phyloP scores from a whole-genome alignment of 2,329 filamentous ascomycete species.

The Stylonectria norvegica region DNA sequence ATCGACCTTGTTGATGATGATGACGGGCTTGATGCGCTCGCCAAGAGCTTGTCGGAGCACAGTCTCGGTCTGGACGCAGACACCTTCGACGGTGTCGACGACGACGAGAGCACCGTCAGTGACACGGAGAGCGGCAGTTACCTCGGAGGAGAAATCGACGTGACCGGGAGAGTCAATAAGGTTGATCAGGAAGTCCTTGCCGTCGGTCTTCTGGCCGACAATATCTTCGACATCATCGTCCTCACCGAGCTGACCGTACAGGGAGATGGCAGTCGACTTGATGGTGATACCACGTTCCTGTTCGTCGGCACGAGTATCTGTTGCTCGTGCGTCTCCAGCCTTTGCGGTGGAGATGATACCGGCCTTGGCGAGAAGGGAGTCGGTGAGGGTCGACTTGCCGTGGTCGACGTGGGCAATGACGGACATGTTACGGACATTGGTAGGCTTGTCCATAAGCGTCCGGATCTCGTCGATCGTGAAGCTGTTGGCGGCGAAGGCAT shows the following conservation, averaged over 20 bases:
- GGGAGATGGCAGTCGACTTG: conserved; percentile 99
- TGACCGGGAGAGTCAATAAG: conserved; percentile 99
- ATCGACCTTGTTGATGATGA: conserved; percentile 99
- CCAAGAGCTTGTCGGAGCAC: conserved; percentile 97
- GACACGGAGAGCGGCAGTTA: conserved; percentile 98
- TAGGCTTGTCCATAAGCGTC: conserved; percentile 73
- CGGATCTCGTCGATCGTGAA: conserved; percentile 97
- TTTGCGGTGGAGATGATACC: conserved; percentile 99
- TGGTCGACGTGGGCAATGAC: conserved; percentile 99
- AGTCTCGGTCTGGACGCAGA: conserved; percentile 99
- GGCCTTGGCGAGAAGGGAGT: conserved; percentile 97
- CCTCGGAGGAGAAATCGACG: conserved; percentile 99
- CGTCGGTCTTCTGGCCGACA: conserved; percentile 78
- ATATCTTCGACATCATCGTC: conserved; percentile 94
- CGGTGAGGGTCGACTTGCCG: conserved; percentile 99
- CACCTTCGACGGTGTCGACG: conserved; percentile 99
- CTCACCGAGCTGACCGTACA: conserved; percentile 80
- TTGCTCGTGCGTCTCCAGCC: conserved; percentile 93
- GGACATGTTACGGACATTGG: conserved; percentile 90
- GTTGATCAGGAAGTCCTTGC: conserved; percentile 99
- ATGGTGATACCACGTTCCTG: conserved; percentile 99
- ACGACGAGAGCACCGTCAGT: conserved; percentile 99
- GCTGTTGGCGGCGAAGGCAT: conserved; percentile 52
- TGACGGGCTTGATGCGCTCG: conserved; percentile 99
- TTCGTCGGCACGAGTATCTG: conserved; percentile 94